Evolutionary conservation across 495 filamentous ascomycete genomes (phyloP).

Genomic region (Penicillium paxilli): DNA sequence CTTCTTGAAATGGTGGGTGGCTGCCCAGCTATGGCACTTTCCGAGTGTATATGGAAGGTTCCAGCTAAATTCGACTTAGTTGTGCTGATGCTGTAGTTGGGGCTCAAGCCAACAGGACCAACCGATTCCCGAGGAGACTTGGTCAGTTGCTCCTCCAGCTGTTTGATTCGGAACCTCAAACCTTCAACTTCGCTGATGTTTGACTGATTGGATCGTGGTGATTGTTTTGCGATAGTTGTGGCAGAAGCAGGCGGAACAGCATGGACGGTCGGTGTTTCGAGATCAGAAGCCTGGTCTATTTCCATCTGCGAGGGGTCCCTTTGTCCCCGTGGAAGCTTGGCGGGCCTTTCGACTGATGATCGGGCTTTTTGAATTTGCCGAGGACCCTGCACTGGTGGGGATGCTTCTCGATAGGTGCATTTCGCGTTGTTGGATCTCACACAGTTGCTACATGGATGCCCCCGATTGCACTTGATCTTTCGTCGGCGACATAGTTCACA

Average conservation of each 20-base stretch:
- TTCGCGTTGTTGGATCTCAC: constrained; percentile 37
- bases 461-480: constrained; percentile 53
- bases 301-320: no score
- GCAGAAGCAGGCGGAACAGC: constrained; percentile 8
- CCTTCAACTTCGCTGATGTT: constrained; percentile 30
- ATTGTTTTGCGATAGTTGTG: no score
- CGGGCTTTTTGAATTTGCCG: no score
- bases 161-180: constrained; percentile 35
- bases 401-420: constrained; percentile 41
- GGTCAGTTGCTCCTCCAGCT: constrained; percentile 48
- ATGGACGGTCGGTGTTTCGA: not conserved
- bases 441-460: constrained; percentile 53
- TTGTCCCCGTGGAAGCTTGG: no score
- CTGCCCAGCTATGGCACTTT: constrained; percentile 19
- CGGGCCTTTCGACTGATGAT: no score
- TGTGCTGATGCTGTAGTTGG: constrained; percentile 28
- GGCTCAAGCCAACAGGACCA: constrained; percentile 9
- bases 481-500: constrained; percentile 47
- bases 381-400: no score
- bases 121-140: constrained; percentile 8
- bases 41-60: constrained; percentile 28
- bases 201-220: constrained; percentile 20
- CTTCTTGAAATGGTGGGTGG: constrained; percentile 29
- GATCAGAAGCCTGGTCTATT: not conserved
- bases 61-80: constrained; percentile 22